Evolutionary conservation across 2,329 filamentous ascomycete genomes (phyloP).

Genomic region (Ophiostoma australiae): DNA sequence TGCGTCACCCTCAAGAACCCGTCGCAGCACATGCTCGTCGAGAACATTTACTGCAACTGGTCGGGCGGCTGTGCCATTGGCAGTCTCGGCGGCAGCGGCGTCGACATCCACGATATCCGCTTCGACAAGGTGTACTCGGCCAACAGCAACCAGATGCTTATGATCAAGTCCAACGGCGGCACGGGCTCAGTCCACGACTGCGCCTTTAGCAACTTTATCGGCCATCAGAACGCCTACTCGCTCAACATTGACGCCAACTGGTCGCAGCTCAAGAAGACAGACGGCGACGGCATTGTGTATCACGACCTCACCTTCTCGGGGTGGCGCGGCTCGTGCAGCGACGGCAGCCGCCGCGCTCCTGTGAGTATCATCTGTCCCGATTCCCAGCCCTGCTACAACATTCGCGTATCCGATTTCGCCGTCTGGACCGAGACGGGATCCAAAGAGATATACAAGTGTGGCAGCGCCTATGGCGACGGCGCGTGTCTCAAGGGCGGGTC

Average conservation of each 20-base stretch:
- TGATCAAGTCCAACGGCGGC: slow-evolving; percentile 59
- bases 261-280: slow-evolving; percentile 29
- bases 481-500: slow-evolving; percentile 12
- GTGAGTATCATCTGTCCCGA: slow-evolving; percentile 41
- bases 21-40: slow-evolving; percentile 51
- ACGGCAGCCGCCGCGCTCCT: slow-evolving; percentile 48
- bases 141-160: slow-evolving; percentile 58
- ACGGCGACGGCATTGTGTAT: slow-evolving; percentile 49
- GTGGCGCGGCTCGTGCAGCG: slow-evolving; percentile 51
- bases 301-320: slow-evolving; percentile 49
- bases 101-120: slow-evolving; percentile 46
- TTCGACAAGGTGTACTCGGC: slow-evolving; percentile 56
- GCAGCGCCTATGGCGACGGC: slow-evolving; percentile 28
- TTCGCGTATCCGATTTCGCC: slow-evolving; percentile 27
- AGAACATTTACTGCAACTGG: slow-evolving; percentile 59
- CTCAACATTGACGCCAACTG: slow-evolving; percentile 53
- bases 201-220: slow-evolving; percentile 55
- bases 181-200: slow-evolving; percentile 39
- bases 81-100: slow-evolving; percentile 41
- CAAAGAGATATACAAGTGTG: slow-evolving; percentile 25
- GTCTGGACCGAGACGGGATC: slow-evolving; percentile 29
- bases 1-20: slow-evolving; percentile 40
- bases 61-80: slow-evolving; percentile 55
- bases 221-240: slow-evolving; percentile 55
- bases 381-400: slow-evolving; percentile 26